Evolutionary conservation across 2,329 filamentous ascomycete genomes (phyloP).

Genomic region (Fusarium penzigii): DNA sequence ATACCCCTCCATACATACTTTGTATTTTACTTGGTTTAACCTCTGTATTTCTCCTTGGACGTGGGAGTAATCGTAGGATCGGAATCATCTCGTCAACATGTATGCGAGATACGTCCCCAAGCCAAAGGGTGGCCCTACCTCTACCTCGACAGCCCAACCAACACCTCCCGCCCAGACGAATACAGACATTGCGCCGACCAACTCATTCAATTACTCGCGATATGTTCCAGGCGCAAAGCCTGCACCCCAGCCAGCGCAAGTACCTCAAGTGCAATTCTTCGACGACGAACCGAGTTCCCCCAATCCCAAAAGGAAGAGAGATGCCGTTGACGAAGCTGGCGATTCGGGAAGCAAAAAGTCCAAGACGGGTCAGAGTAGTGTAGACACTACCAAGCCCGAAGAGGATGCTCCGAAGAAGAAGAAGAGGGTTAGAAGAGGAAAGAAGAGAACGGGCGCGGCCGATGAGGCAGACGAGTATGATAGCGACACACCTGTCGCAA

Average conservation of each 20-base stretch:
- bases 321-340: conserved; percentile 30
- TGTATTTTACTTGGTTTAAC: background rate
- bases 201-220: conserved; percentile 40
- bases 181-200: conserved; percentile 7
- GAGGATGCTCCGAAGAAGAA: conserved; percentile 25
- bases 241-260: conserved; percentile 8
- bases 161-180: background rate
- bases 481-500: conserved; percentile 13
- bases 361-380: conserved; percentile 24
- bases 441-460: conserved; percentile 17
- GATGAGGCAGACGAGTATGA: conserved; percentile 17
- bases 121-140: conserved; percentile 19
- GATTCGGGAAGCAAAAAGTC: conserved; percentile 37
- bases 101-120: conserved; percentile 47
- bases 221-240: conserved; percentile 41
- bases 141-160: background rate
- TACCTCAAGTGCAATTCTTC: conserved; percentile 27
- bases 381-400: conserved; percentile 5
- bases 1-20: conserved; percentile 14
- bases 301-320: conserved; percentile 40
- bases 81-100: conserved; percentile 28
- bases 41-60: conserved; percentile 1
- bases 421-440: conserved; percentile 27
- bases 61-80: background rate
- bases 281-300: conserved; percentile 29